Percentiles rank a stretch among this genome's conserved stretches.
These are phyloP conservation scores for Boeremia lycopersici DNA, from an alignment of 2,329 filamentous ascomycete species.

Conservation along the genomic window DNA sequence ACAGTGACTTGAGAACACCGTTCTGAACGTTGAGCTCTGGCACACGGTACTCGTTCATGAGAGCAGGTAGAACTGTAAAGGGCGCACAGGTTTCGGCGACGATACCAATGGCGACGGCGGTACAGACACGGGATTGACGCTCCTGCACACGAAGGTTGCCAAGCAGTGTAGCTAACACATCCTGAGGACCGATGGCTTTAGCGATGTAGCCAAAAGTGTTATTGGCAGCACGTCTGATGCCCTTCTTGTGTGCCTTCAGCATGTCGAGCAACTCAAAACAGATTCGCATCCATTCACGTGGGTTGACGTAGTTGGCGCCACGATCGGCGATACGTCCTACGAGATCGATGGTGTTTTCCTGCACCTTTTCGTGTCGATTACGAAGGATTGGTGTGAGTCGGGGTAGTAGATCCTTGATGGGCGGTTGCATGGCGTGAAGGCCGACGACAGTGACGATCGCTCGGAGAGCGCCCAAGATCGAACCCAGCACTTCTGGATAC, in stretches of 20 bases:
- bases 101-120: constrained; percentile 96
- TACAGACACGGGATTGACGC: constrained; percentile 97
- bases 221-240: constrained; percentile 95
- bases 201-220: constrained; percentile 99
- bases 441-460: constrained; percentile 98
- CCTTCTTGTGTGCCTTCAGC: constrained; percentile 99
- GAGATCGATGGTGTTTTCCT: constrained; percentile 98
- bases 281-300: constrained; percentile 99
- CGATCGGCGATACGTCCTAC: constrained; percentile 98
- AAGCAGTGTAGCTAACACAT: constrained; percentile 91
- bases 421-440: constrained; percentile 97
- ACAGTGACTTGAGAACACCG: constrained; percentile 94
- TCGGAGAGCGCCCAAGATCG: constrained; percentile 90
- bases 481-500: constrained; percentile 96
- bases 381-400: constrained; percentile 96
- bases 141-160: constrained; percentile 98
- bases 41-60: constrained; percentile 99
- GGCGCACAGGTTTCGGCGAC: constrained; percentile 98
- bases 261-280: constrained; percentile 99
- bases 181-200: constrained; percentile 97
- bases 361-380: constrained; percentile 98
- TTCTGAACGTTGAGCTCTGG: constrained; percentile 99
- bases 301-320: constrained; percentile 94
- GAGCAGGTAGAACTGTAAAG: constrained; percentile 95
- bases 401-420: constrained; percentile 93